phyloP scores from a whole-genome alignment of 768 basidiomycete species.

The Tulasnella sp. region DNA sequence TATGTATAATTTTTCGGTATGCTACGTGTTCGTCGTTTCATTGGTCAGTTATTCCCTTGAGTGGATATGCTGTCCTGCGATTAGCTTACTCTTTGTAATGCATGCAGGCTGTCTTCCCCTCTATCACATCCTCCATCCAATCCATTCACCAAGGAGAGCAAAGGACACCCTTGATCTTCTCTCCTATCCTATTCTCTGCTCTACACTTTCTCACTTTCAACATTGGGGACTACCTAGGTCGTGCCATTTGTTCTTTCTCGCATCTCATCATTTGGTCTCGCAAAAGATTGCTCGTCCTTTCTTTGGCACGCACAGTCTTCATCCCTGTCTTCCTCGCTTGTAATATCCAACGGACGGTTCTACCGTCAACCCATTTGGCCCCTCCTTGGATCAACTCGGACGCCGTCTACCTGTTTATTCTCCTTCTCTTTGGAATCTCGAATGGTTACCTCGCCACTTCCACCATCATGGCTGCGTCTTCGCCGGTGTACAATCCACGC shows the following conservation, averaged over 20 bases:
- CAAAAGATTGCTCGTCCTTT: slow-evolving; percentile 46
- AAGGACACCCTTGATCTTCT: slow-evolving; percentile 27
- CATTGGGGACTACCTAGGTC: slow-evolving; percentile 57
- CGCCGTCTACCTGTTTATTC: slow-evolving; percentile 56
- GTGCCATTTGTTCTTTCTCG: slow-evolving; percentile 56
- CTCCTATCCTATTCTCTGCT: slow-evolving; percentile 74
- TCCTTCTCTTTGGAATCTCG: slow-evolving; percentile 61
- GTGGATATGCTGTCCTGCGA: slow-evolving; percentile 10
- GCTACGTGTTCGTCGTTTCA: slow-evolving; percentile 68
- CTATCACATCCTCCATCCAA: slow-evolving; percentile 66
- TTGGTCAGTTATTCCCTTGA: slow-evolving; percentile 40
- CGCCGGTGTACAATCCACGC: slow-evolving; percentile 64
- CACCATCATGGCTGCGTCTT: slow-evolving; percentile 75
- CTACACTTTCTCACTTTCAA: slow-evolving; percentile 71
- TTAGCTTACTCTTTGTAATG: not conserved
- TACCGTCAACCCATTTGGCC: not conserved
- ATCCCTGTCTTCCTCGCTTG: slow-evolving; percentile 82
- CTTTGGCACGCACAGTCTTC: slow-evolving; percentile 64
- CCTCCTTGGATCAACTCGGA: slow-evolving; percentile 63
- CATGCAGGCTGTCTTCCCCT: slow-evolving; percentile 69
- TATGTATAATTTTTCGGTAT: slow-evolving; percentile 57
- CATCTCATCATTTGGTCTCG: slow-evolving; percentile 57
- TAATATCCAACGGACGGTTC: slow-evolving; percentile 50
- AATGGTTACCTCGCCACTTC: slow-evolving; percentile 73
- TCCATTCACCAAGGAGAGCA: slow-evolving; percentile 43